A percentile compares a stretch with the other conserved stretches of the same genome.
Evolutionary conservation across 2,329 filamentous ascomycete genomes (phyloP).

Genomic region (Paecilomyces sp.): DNA sequence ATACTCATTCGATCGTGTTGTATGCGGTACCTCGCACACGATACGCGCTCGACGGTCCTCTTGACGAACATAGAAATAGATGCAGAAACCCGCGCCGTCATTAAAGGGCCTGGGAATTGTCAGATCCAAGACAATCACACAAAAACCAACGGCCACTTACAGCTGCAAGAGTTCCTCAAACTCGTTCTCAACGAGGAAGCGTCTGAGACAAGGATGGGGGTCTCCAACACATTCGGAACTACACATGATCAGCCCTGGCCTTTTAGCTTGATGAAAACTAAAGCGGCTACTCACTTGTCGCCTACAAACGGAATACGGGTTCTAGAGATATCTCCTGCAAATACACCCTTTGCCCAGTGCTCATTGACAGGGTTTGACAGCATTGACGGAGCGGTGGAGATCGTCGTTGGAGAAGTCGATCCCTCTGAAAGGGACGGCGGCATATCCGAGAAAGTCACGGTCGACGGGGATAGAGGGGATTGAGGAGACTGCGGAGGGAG

Average conservation of each 20-base stretch:
- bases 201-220: slow-evolving; percentile 17
- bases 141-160: slow-evolving; percentile 16
- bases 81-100: slow-evolving; percentile 34
- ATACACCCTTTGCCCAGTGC: slow-evolving; percentile 39
- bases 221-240: slow-evolving; percentile 32
- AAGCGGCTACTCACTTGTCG: slow-evolving; percentile 20
- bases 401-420: slow-evolving; percentile 26
- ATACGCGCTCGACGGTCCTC: slow-evolving; percentile 48
- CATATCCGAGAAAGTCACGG: slow-evolving; percentile 20
- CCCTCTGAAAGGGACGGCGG: slow-evolving; percentile 24
- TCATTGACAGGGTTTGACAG: slow-evolving; percentile 17
- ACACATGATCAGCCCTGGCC: not conserved
- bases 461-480: slow-evolving; percentile 17
- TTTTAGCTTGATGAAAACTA: not conserved
- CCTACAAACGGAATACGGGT: slow-evolving; percentile 21
- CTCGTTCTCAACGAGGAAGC: slow-evolving; percentile 22
- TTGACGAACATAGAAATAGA: slow-evolving; percentile 46
- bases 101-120: slow-evolving; percentile 38
- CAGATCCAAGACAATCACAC: not conserved
- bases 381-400: slow-evolving; percentile 23
- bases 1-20: slow-evolving; percentile 32
- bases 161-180: slow-evolving; percentile 33
- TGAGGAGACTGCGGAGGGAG: slow-evolving; percentile 19
- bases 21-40: slow-evolving; percentile 42
- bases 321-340: slow-evolving; percentile 18